Evolutionary conservation across 2,329 filamentous ascomycete species (phyloP).

Genomic region (Colletotrichum orchidophilum): DNA sequence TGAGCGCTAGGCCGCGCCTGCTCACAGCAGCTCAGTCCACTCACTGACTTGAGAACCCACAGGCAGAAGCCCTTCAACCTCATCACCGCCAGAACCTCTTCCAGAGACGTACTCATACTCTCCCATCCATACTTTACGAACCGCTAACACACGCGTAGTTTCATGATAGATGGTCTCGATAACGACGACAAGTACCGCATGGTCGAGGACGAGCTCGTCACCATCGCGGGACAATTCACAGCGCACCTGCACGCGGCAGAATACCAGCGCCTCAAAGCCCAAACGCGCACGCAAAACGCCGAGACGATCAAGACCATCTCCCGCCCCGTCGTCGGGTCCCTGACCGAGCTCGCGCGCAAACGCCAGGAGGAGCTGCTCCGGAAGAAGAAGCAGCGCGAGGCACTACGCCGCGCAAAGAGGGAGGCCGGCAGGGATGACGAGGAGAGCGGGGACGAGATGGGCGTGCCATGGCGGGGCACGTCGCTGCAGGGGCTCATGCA

Average conservation of each 20-base stretch:
- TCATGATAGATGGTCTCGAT: conserved; percentile 72
- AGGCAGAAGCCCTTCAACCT: conserved; percentile 57
- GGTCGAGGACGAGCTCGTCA: conserved; percentile 83
- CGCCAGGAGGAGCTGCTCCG: conserved; percentile 48
- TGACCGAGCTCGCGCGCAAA: conserved; percentile 46
- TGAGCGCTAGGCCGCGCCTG: neutral
- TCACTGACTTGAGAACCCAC: neutral
- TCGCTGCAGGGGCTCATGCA: conserved; percentile 56
- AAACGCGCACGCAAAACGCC: conserved; percentile 64
- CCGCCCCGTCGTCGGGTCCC: conserved; percentile 57
- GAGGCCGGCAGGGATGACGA: conserved; percentile 36
- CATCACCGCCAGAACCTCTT: conserved; percentile 60
- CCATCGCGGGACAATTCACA: conserved; percentile 75
- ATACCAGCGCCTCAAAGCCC: conserved; percentile 73
- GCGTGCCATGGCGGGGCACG: conserved; percentile 41
- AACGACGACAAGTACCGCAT: conserved; percentile 81
- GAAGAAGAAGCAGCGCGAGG: conserved; percentile 47
- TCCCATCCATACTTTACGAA: neutral
- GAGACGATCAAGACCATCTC: conserved; percentile 60
- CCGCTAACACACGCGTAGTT: conserved; percentile 47
- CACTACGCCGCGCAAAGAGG: conserved; percentile 36
- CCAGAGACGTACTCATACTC: conserved; percentile 51
- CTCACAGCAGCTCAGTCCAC: neutral
- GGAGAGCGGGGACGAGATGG: conserved; percentile 42
- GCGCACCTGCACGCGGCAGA: conserved; percentile 81